Evolutionary conservation across 2,329 filamentous ascomycete species (phyloP), one percentile per base, ranked within the genome.

Genomic region (Lachnellula hyalina): DNA sequence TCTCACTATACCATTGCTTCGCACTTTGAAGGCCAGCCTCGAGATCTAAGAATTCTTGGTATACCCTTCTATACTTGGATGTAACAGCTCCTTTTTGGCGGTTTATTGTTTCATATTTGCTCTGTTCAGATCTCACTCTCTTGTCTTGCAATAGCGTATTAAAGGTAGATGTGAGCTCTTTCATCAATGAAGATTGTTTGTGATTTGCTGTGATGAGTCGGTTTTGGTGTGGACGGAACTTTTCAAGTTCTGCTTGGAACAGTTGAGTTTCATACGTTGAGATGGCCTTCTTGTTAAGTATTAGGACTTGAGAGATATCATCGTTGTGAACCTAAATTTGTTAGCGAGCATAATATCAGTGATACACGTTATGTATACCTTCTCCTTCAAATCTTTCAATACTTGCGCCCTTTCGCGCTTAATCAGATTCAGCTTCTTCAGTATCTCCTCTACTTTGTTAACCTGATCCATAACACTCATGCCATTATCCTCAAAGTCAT

Each of bases 241-340:
- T 99, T 72, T 97, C 93, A n/a, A 99, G 79, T 71, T 99, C 94
- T 15, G 90, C 85, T 69, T 96, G 89, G 74, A 99, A 99, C 2
- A 99, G 80, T 66, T 96, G 90, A 12, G 80, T 86, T 71, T 99
- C 94, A 66, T 94, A 93, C 67, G 90, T 96, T 19, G 90, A 82
- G 66, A 97, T 93, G 1, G 90, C 87, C 73, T 97, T 99, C 71
- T 97, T 97, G 78, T 99, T 99, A 56, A 99, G 76, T 53, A 99
- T 99, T 57, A 99, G 78, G 12, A 97, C 92, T 67, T 96, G 94
- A 5, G 92, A 96, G 60, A 99, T 99, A 67, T 99, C 95, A 67
- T 99, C 95, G 62, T 88, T 90, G 73, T 96, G 93, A 51, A 93
- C 87, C 93, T 96, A 51, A 9, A 48, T 11, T 45, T 17, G 47